phyloP scores from a whole-genome alignment of 2,329 filamentous ascomycete species.

The Colletotrichum costaricense region DNA sequence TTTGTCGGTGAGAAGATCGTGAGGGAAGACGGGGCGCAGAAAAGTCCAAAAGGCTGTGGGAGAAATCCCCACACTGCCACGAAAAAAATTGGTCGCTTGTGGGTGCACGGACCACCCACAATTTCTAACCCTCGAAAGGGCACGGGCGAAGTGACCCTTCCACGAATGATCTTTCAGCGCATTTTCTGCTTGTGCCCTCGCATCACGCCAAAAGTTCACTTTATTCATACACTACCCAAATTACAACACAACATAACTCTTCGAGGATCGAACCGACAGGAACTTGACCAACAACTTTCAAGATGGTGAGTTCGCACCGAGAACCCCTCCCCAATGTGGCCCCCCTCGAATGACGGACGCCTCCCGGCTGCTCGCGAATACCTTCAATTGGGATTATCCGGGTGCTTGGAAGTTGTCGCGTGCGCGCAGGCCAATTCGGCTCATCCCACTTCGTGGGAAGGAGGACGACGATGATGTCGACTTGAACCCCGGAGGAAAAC shows the following conservation, averaged over 20 bases:
- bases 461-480: not conserved
- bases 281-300: conserved; percentile 60
- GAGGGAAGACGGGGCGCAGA: conserved; percentile 30
- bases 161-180: conserved; percentile 23
- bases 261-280: conserved; percentile 76
- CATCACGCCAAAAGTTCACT: conserved; percentile 38
- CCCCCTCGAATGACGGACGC: not conserved
- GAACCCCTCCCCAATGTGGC: not conserved
- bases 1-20: conserved; percentile 40
- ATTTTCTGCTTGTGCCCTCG: conserved; percentile 20
- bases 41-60: conserved; percentile 24
- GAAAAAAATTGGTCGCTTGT: conserved; percentile 47
- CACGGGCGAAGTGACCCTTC: conserved; percentile 43
- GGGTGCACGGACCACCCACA: conserved; percentile 52
- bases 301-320: conserved; percentile 65
- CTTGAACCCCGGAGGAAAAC: not conserved
- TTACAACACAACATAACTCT: conserved; percentile 59
- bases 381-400: not conserved
- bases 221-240: conserved; percentile 48
- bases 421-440: not conserved
- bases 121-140: conserved; percentile 43
- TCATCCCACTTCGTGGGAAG: not conserved
- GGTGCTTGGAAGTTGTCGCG: not conserved
- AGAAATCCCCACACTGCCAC: not conserved
- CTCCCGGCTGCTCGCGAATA: not conserved